These are phyloP conservation scores for Alternaria triticina DNA, from an alignment of 2,329 filamentous ascomycete genomes.

Conservation along the genomic window DNA sequence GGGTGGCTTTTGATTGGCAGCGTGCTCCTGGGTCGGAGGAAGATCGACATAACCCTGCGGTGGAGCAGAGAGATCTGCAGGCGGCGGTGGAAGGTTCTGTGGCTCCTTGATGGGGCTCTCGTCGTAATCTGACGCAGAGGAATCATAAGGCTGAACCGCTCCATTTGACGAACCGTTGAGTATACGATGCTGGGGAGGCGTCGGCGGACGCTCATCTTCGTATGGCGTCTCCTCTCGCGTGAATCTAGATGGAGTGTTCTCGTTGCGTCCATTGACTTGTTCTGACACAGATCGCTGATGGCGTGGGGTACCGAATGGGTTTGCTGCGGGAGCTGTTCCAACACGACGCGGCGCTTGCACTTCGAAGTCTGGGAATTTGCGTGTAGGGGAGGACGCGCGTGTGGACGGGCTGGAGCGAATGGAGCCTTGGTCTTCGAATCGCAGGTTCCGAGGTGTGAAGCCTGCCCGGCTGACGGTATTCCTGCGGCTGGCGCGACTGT, in stretches of 20 bases:
- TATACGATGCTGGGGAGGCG: conserved; percentile 50
- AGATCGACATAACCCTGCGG: conserved; percentile 76
- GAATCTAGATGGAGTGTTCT: conserved; percentile 49
- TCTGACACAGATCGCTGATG: conserved; percentile 60
- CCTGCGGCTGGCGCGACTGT: conserved; percentile 48
- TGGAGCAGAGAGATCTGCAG: conserved; percentile 44
- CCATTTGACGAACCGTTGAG: conserved; percentile 25
- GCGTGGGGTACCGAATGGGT: conserved; percentile 34
- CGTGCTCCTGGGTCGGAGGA: conserved; percentile 81
- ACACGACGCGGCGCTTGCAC: conserved; percentile 45
- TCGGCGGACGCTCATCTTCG: conserved; percentile 46
- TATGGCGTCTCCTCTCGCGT: conserved; percentile 44
- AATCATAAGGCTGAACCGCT: conserved; percentile 30
- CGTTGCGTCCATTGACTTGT: conserved; percentile 51
- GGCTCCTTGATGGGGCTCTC: conserved; percentile 38
- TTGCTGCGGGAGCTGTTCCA: conserved; percentile 52
- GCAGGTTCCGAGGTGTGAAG: conserved; percentile 44
- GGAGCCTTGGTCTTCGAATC: conserved; percentile 53
- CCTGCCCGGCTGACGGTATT: conserved; percentile 53
- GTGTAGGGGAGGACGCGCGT: conserved; percentile 52
- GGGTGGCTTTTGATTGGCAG: conserved; percentile 71
- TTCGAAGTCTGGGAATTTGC: conserved; percentile 29
- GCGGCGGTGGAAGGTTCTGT: conserved; percentile 40
- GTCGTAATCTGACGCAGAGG: conserved; percentile 38
- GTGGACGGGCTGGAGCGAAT: conserved; percentile 54